phyloP scores from a whole-genome alignment of 331 rosid species.

The Spiraea crenata region DNA sequence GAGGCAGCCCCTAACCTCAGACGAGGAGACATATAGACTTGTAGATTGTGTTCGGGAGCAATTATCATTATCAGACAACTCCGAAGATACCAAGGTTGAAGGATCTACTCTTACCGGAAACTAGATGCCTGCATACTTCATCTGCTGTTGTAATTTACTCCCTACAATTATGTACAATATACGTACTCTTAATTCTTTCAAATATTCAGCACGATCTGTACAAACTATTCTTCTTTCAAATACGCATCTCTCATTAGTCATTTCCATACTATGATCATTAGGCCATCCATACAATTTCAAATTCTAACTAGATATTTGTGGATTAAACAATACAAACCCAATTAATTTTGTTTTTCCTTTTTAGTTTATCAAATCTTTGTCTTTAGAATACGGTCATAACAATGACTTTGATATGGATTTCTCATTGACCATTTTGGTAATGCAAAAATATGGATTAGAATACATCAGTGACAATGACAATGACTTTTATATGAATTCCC shows the following conservation, averaged over 20 bases:
- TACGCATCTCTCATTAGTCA: background rate
- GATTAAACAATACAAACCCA: too few relatives aligned
- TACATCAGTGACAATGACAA: background rate
- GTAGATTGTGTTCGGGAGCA: constrained; percentile 61
- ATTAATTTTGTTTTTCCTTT: too few relatives aligned
- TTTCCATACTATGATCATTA: too few relatives aligned
- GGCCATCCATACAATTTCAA: too few relatives aligned
- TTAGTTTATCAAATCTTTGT: too few relatives aligned
- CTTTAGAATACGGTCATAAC: too few relatives aligned
- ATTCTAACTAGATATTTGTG: too few relatives aligned
- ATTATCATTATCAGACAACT: constrained; percentile 33
- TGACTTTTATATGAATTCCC: background rate
- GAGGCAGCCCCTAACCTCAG: constrained; percentile 59
- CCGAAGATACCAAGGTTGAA: constrained; percentile 32
- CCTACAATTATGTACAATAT: constrained; percentile 20
- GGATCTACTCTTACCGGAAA: constrained; percentile 42
- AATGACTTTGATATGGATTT: too few relatives aligned
- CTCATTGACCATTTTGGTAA: too few relatives aligned
- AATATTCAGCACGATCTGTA: background rate
- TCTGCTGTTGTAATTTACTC: constrained; percentile 9
- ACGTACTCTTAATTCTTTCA: constrained; percentile 13
- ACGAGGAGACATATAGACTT: constrained; percentile 66
- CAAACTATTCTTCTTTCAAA: background rate
- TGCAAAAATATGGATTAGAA: too few relatives aligned
- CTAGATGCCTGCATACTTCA: constrained; percentile 27